phyloP scores from a whole-genome alignment of 140 eudicot species.

The Cichorium intybus region DNA sequence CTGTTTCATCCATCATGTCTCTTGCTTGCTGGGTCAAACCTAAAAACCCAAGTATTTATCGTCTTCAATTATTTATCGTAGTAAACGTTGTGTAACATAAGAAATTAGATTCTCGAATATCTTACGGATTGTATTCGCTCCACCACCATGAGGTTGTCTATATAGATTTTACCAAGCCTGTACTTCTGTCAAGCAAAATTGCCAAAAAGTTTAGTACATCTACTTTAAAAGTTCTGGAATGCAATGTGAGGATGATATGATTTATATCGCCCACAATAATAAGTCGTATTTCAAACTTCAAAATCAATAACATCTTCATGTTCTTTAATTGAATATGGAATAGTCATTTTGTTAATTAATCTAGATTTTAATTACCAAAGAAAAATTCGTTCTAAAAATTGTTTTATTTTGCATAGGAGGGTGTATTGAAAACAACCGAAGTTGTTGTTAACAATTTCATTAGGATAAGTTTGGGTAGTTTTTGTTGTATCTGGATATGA shows the following conservation, averaged over 20 bases:
- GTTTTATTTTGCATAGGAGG: not conserved
- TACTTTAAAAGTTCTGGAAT: not conserved
- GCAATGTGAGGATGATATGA: not conserved
- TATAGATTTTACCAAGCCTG: constrained; percentile 77
- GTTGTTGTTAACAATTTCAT: too few relatives aligned
- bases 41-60: constrained; percentile 16
- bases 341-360: not conserved
- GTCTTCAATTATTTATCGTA: not conserved
- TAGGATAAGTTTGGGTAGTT: not conserved
- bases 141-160: constrained; percentile 53
- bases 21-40: constrained; percentile 36
- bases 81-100: not conserved
- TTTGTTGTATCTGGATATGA: constrained; percentile 74
- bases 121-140: constrained; percentile 50
- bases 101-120: not conserved
- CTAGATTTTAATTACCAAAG: not conserved
- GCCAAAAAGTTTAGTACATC: constrained; percentile 13
- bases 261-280: not conserved
- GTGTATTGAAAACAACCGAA: too few relatives aligned
- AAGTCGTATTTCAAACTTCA: not conserved
- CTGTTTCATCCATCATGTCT: constrained; percentile 42
- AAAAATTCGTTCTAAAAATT: not conserved
- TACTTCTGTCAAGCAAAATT: constrained; percentile 60
- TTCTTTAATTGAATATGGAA: not conserved
- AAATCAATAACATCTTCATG: not conserved